Conservation (phyloP, 805 yeast genomes). For the Myxozyma vanderwaltii region DNA sequence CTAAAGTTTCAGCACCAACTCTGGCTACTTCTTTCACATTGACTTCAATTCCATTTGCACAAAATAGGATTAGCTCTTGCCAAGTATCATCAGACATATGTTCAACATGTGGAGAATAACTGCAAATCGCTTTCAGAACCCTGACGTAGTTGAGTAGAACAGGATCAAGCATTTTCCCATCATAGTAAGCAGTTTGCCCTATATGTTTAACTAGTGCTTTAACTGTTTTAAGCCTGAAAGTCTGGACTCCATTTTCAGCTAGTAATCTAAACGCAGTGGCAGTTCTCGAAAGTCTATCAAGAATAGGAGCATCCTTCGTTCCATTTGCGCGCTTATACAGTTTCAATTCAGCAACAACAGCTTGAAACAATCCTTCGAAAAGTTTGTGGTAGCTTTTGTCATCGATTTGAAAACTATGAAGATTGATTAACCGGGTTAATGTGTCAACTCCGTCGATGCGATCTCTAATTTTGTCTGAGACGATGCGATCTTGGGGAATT, state of each 20-base stretch:
- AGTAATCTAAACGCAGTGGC: slow-evolving; percentile 17
- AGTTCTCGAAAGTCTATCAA: slow-evolving; percentile 12
- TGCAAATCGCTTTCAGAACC: slow-evolving; percentile 23
- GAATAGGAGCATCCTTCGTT: neutral
- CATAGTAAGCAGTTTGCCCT: slow-evolving; percentile 4
- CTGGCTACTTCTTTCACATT: slow-evolving; percentile 4
- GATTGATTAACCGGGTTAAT: slow-evolving; percentile 7
- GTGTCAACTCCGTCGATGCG: slow-evolving; percentile 26
- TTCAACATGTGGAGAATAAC: slow-evolving; percentile 34
- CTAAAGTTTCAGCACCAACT: slow-evolving; percentile 46
- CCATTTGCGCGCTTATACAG: slow-evolving; percentile 13
- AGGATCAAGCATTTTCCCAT: slow-evolving; percentile 24
- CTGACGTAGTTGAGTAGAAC: slow-evolving; percentile 30
- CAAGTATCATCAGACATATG: slow-evolving; percentile 26
- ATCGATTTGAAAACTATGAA: neutral
- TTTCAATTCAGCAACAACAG: slow-evolving; percentile 21
- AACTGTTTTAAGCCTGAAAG: slow-evolving; percentile 20
- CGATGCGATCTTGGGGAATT: neutral
- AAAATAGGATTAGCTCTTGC: slow-evolving; percentile 14
- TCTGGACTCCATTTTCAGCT: slow-evolving; percentile 17
- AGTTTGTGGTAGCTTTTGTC: slow-evolving; percentile 29
- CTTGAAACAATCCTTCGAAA: slow-evolving; percentile 23
- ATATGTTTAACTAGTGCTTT: slow-evolving; percentile 24
- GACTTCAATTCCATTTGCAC: slow-evolving; percentile 8
- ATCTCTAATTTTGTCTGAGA: slow-evolving; percentile 26